Conservation (phyloP, 768 basidiomycete species). For the Kwoniella dendrophila region DNA sequence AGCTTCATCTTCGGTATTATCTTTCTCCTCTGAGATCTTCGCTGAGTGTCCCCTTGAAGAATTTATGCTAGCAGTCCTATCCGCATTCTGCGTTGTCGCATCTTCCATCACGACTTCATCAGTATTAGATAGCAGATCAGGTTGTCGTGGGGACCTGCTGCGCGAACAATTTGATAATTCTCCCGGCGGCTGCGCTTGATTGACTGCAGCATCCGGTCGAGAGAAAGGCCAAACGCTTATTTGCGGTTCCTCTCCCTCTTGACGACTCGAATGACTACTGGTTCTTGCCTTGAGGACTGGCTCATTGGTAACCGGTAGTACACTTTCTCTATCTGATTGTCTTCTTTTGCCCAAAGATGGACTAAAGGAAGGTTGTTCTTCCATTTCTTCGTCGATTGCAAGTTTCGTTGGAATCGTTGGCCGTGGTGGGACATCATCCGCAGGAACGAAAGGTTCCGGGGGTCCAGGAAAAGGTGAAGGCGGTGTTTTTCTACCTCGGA, state of each 20-base stretch:
- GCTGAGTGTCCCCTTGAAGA: too few relatives aligned
- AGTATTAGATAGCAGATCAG: too few relatives aligned
- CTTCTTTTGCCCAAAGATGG: constrained; percentile 4
- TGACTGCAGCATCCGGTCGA: background rate
- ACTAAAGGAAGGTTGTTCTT: background rate
- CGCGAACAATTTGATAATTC: too few relatives aligned
- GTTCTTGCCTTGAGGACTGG: background rate
- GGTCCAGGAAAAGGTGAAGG: background rate
- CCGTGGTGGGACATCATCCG: background rate
- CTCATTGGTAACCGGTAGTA: background rate
- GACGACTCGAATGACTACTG: background rate
- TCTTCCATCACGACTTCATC: too few relatives aligned
- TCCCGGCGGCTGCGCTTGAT: too few relatives aligned
- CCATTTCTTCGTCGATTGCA: background rate
- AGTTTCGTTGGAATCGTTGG: background rate
- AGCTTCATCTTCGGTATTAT: background rate
- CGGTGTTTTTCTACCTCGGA: background rate
- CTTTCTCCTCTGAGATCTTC: too few relatives aligned
- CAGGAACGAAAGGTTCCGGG: background rate
- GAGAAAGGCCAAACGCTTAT: background rate
- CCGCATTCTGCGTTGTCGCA: too few relatives aligned
- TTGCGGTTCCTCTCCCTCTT: background rate
- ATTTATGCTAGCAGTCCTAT: too few relatives aligned
- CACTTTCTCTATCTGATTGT: constrained; percentile 4
- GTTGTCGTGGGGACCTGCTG: too few relatives aligned